A percentile compares a stretch with the other conserved stretches of the same genome.
Evolutionary conservation across 805 yeast species (phyloP).

Genomic region (Suhomyces prunicola): DNA sequence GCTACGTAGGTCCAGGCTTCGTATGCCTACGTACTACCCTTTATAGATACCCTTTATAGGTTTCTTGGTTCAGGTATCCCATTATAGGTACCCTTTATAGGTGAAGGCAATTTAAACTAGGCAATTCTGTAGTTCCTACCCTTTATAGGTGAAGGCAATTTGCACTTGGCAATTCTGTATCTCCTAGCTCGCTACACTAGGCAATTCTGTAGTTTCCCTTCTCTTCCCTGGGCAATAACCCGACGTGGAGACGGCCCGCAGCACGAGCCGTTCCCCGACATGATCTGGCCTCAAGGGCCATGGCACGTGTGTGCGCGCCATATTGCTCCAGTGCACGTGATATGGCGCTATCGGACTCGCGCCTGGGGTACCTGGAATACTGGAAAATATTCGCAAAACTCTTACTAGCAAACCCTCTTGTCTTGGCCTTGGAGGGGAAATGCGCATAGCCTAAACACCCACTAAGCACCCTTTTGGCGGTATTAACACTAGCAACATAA

Average conservation of each 20-base stretch:
- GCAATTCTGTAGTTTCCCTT: not conserved
- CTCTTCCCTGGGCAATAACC: not conserved
- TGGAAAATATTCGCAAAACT: not conserved
- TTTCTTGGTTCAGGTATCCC: not conserved
- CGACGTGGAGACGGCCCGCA: not conserved
- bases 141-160: not conserved
- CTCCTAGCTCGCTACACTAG: too few relatives aligned
- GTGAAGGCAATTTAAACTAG: not conserved
- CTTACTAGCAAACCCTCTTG: not conserved
- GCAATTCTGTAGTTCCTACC: not conserved
- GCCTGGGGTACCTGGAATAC: not conserved
- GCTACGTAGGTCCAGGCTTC: too few relatives aligned
- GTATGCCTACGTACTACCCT: not conserved
- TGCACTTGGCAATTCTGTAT: not conserved
- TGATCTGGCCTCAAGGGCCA: not conserved
- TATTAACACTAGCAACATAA: not conserved
- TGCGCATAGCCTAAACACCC: not conserved
- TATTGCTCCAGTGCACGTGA: slow-evolving; percentile 3
- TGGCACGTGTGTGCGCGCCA: not conserved
- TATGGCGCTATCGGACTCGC: slow-evolving; percentile 1
- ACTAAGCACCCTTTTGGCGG: not conserved
- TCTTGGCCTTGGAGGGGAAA: not conserved
- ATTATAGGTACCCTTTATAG: not conserved
- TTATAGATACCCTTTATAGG: too few relatives aligned
- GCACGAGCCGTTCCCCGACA: not conserved